Evolutionary conservation across 768 basidiomycete species (phyloP).

Genomic region (Rhizopogon roseolus): DNA sequence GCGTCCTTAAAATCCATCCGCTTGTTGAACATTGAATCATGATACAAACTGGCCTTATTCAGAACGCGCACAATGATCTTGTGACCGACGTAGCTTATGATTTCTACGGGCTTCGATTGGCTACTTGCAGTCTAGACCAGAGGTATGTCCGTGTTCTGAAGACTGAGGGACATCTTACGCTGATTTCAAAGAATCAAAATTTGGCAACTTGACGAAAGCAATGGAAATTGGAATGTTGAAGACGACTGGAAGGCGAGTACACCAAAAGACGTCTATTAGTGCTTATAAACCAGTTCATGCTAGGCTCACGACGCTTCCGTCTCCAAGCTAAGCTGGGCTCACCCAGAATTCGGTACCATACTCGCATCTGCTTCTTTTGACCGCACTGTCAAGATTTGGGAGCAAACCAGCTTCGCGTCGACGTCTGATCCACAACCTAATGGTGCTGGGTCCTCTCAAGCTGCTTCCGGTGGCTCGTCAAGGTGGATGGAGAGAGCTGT

Average conservation of each 20-base stretch:
- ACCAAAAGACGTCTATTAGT: background rate
- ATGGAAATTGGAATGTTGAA: conserved; percentile 71
- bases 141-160: conserved; percentile 38
- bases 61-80: conserved; percentile 73
- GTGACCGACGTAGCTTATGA: conserved; percentile 87
- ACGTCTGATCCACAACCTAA: conserved; percentile 22
- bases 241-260: conserved; percentile 85
- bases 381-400: conserved; percentile 91
- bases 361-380: conserved; percentile 88
- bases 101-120: conserved; percentile 80
- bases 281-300: background rate
- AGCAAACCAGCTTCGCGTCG: conserved; percentile 43
- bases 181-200: conserved; percentile 65
- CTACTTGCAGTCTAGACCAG: conserved; percentile 81
- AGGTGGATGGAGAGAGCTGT: conserved; percentile 75
- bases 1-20: too few relatives aligned
- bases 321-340: conserved; percentile 82
- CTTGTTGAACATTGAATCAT: conserved; percentile 36
- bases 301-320: conserved; percentile 96
- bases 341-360: conserved; percentile 87
- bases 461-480: conserved; percentile 25
- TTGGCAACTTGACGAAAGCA: conserved; percentile 72
- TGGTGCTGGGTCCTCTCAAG: conserved; percentile 10
- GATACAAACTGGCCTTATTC: conserved; percentile 79
- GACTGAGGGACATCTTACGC: conserved; percentile 6